Conservation (phyloP, 768 basidiomycete species). For the Boletus speciosus region DNA sequence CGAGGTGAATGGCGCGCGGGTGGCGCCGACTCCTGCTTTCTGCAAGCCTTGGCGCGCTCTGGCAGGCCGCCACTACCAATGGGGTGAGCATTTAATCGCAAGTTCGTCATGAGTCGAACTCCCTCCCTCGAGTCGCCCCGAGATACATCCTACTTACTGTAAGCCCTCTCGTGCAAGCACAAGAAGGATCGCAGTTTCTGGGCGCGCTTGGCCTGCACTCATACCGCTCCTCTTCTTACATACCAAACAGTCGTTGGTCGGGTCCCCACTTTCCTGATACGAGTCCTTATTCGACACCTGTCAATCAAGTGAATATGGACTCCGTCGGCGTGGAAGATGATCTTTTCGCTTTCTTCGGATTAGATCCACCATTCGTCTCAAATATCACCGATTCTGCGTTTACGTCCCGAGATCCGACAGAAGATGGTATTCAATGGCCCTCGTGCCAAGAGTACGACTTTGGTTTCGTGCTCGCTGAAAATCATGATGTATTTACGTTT, state of each 20-base stretch:
- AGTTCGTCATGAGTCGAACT: not conserved
- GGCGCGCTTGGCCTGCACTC: too few relatives aligned
- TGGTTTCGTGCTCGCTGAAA: not conserved
- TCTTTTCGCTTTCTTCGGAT: not conserved
- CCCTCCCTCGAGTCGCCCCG: not conserved
- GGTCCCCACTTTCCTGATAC: not conserved
- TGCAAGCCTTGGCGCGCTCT: not conserved
- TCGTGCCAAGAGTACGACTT: not conserved
- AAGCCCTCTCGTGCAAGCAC: not conserved
- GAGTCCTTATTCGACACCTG: not conserved
- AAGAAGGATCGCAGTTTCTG: not conserved
- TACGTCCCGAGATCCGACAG: not conserved
- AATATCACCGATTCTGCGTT: too few relatives aligned
- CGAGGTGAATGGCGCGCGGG: not conserved
- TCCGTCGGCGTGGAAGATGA: not conserved
- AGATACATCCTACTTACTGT: not conserved
- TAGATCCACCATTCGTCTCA: not conserved
- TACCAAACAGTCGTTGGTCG: not conserved
- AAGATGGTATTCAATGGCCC: not conserved
- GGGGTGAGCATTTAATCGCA: not conserved
- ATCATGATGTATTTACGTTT: not conserved
- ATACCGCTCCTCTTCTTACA: not conserved
- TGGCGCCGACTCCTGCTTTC: not conserved
- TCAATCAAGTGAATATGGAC: not conserved
- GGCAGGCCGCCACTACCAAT: slow-evolving; percentile 13